Evolutionary conservation across 352 stramenopile genomes (phyloP).

Genomic region (Pythium aquatile): DNA sequence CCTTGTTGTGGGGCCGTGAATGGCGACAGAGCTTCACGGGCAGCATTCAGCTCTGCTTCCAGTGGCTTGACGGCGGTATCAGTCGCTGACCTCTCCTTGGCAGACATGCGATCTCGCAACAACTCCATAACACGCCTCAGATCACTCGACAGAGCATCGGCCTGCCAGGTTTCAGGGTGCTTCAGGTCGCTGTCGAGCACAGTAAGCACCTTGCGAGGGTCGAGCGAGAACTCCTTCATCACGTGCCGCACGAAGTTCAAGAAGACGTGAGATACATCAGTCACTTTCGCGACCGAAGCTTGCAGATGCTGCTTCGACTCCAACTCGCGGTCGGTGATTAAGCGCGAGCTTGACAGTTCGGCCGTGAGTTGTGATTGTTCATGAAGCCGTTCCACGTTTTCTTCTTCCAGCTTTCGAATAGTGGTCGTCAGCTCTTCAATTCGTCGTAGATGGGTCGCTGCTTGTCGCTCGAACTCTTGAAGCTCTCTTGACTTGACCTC

Average conservation of each 20-base stretch:
- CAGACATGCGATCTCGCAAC: conserved; percentile 24
- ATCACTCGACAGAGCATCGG: conserved; percentile 25
- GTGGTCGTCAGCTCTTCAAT: conserved; percentile 30
- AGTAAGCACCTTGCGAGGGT: conserved; percentile 21
- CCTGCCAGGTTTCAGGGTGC: conserved; percentile 33
- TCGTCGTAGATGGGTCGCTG: neutral
- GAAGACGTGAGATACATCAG: conserved; percentile 16
- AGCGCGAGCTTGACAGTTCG: conserved; percentile 35
- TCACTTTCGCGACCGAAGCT: conserved; percentile 17
- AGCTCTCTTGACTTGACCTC: conserved; percentile 44
- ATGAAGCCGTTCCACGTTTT: conserved; percentile 27
- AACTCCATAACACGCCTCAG: conserved; percentile 23
- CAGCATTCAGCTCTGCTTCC: conserved; percentile 44
- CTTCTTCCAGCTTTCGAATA: conserved; percentile 41
- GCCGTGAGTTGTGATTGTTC: conserved; percentile 46
- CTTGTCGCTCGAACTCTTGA: conserved; percentile 26
- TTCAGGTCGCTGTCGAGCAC: conserved; percentile 31
- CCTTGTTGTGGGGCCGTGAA: conserved; percentile 24
- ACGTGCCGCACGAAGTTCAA: conserved; percentile 22
- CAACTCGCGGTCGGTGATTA: conserved; percentile 26
- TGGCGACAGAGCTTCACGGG: conserved; percentile 38
- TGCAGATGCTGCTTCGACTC: conserved; percentile 24
- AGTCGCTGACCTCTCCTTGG: conserved; percentile 24
- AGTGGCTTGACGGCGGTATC: conserved; percentile 33
- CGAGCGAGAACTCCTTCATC: conserved; percentile 26